phyloP scores from a whole-genome alignment of 768 basidiomycete genomes.

The Grammothele lineata region DNA sequence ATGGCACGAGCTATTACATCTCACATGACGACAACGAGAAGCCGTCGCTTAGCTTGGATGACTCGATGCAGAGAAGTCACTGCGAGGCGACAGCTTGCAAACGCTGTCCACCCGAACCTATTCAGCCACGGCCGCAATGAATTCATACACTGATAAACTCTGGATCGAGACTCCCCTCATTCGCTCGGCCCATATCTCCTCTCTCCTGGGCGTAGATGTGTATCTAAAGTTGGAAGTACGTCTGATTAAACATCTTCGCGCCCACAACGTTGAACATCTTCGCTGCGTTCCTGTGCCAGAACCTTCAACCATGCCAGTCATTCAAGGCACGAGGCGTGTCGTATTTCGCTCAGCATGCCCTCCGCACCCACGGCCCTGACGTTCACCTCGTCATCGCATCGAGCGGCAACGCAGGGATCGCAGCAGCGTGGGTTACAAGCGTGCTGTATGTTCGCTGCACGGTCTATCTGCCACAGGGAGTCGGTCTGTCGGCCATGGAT shows the following conservation, averaged over 20 bases:
- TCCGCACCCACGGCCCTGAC: constrained; percentile 43
- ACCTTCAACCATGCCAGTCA: constrained; percentile 66
- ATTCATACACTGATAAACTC: constrained; percentile 21
- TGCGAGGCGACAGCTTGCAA: too few relatives aligned
- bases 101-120: too few relatives aligned
- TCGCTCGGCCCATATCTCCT: constrained; percentile 56
- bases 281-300: constrained; percentile 40
- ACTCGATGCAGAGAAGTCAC: too few relatives aligned
- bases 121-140: too few relatives aligned
- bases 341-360: constrained; percentile 51
- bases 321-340: constrained; percentile 78
- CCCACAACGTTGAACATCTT: not conserved
- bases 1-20: too few relatives aligned
- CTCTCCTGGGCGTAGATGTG: constrained; percentile 43
- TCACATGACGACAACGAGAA: too few relatives aligned
- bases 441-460: constrained; percentile 54
- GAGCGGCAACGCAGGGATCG: constrained; percentile 78
- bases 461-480: constrained; percentile 61
- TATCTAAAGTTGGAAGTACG: constrained; percentile 74
- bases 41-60: too few relatives aligned
- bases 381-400: constrained; percentile 70
- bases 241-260: too few relatives aligned
- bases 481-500: constrained; percentile 42
- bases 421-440: constrained; percentile 59
- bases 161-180: constrained; percentile 68